These are phyloP conservation scores for Primulina huaijiensis DNA, from an alignment of 257 asterid genomes.

Conservation along the genomic window DNA sequence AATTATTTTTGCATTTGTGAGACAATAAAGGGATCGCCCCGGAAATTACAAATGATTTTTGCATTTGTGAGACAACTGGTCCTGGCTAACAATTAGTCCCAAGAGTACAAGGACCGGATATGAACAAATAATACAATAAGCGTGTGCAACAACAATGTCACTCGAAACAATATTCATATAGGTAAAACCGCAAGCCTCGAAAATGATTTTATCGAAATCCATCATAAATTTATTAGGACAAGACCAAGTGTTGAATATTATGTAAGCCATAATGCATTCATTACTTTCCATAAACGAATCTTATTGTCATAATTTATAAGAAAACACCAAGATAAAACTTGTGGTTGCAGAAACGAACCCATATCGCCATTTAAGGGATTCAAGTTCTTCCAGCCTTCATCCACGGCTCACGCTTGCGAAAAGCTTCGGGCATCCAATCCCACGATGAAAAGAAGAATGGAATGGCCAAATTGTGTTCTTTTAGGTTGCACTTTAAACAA, in stretches of 20 bases:
- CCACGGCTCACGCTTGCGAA: no score
- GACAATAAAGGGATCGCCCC: no score
- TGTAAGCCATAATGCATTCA: no score
- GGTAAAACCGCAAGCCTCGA: neutral
- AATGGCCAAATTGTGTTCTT: neutral
- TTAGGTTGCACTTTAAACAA: neutral
- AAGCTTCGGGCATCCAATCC: neutral
- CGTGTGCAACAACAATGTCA: neutral
- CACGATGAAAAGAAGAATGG: no score
- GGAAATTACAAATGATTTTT: no score
- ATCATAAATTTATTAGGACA: neutral
- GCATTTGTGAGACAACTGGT: neutral
- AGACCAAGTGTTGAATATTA: neutral
- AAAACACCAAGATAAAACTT: no score
- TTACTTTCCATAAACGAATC: neutral
- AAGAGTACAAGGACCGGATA: neutral
- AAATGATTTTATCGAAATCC: neutral
- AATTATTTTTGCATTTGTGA: no score
- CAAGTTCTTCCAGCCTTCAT: neutral
- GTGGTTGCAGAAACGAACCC: neutral
- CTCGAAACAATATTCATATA: neutral
- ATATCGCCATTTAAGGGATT: neutral
- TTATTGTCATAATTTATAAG: neutral
- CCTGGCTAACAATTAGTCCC: neutral
- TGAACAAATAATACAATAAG: no score